Base-by-base conservation (phyloP, 1,284 basidiomycete genomes). In the Pseudozyma pruni region DNA sequence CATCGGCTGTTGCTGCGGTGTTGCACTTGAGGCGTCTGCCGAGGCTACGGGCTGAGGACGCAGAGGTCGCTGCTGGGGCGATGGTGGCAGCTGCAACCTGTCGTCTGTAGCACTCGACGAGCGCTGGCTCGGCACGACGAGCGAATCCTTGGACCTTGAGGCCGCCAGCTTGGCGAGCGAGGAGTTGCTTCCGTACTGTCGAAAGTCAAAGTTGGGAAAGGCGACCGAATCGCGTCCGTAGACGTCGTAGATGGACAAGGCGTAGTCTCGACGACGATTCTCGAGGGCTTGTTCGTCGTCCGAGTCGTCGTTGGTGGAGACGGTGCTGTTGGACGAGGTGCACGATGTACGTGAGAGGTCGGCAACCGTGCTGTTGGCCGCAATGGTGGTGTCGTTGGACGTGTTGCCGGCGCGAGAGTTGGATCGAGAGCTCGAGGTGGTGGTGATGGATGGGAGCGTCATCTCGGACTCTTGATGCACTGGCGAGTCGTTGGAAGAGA, bases 181-280 rank as follows among this genome's bases (percentile, higher is more conserved):
- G 6, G 67, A 60, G 41, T 70, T 63, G 60, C 67, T 72, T 22
- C 58, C 58, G 58, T 61, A 46, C 44, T 63, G 49, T 19, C 57
- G 61, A 43, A 76, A 71, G 52, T 72, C 61, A 54, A 79, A 79
- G 59, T 79, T 78, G 33, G 77, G 77, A 35, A 79, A 79, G 10
- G 77, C 77, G 8, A 79, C 77, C 49, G 75, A 78, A 49, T 79
- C 77, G 10, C 77, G 66, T 10, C 77, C 77, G 44, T 79, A 79
- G 31, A 79, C 69, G 43, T 79, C 77, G 74, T 79, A 79, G 51
- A 79, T 79, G 48, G 69, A 74, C 32, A 79, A 72, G 1, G 77
- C 61, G 39, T 79, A 78, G 51, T 79, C 76, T 20, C 74, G 49
- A 25, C 74, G 57, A 9, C 59, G 54, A 32, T 46, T 59, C 10